phyloP scores from a whole-genome alignment of 441 rosid species.

The Jatropha multifida region DNA sequence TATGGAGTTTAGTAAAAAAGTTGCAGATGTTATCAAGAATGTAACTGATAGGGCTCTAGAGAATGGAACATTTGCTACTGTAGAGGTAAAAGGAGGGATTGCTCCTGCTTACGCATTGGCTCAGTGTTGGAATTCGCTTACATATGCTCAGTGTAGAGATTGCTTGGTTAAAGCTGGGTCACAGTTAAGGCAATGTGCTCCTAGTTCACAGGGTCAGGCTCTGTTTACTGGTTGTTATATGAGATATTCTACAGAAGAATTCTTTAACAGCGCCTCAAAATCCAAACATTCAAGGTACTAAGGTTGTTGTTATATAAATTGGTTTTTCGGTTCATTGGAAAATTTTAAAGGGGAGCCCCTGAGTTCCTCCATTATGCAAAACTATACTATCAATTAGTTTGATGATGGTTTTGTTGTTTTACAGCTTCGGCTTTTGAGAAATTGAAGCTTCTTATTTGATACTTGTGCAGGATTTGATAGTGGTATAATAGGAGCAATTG shows the following conservation, averaged over 20 bases:
- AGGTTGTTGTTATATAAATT: too few species aligned
- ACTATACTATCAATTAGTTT: neutral
- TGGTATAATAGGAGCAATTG: slow-evolving; percentile 8
- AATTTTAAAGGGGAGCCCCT: too few species aligned
- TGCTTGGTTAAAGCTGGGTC: slow-evolving; percentile 49
- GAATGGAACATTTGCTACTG: slow-evolving; percentile 40
- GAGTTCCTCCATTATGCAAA: neutral
- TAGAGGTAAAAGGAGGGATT: slow-evolving; percentile 31
- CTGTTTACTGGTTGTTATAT: slow-evolving; percentile 59
- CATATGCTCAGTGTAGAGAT: slow-evolving; percentile 35
- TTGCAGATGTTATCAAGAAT: slow-evolving; percentile 35
- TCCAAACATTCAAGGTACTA: neutral
- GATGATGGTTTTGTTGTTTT: neutral
- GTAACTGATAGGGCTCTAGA: slow-evolving; percentile 39
- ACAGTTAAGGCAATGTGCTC: slow-evolving; percentile 42
- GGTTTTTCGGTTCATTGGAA: too few species aligned
- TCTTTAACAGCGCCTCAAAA: slow-evolving; percentile 28
- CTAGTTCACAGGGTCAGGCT: slow-evolving; percentile 48
- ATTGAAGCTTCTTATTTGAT: neutral
- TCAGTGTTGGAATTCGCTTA: slow-evolving; percentile 62
- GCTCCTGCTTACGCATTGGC: slow-evolving; percentile 51
- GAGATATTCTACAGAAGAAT: slow-evolving; percentile 52
- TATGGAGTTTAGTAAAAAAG: slow-evolving; percentile 28
- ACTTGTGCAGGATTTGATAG: neutral
- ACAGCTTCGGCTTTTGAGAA: neutral